Evolutionary conservation across 2,329 filamentous ascomycete species (phyloP).

Genomic region (Diaporthe sp.): DNA sequence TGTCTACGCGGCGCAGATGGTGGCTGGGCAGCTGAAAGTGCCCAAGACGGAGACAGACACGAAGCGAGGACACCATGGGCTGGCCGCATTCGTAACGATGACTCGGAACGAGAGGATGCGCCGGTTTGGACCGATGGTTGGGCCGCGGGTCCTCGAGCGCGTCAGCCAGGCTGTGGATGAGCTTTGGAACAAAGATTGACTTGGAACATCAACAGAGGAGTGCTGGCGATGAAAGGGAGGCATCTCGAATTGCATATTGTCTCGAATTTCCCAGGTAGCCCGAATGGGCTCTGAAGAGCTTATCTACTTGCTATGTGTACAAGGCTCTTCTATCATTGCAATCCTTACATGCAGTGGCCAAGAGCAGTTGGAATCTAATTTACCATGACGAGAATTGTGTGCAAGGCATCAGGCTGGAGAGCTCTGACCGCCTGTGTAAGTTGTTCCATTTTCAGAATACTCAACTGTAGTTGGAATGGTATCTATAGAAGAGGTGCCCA

Average conservation of each 20-base stretch:
- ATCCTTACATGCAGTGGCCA: neutral
- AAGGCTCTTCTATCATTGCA: neutral
- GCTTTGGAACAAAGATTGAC: slow-evolving; percentile 57
- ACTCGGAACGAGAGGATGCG: slow-evolving; percentile 60
- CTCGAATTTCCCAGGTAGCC: neutral
- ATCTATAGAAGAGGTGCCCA: neutral
- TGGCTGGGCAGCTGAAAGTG: slow-evolving; percentile 65
- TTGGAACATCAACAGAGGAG: slow-evolving; percentile 66
- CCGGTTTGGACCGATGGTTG: slow-evolving; percentile 68
- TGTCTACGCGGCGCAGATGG: slow-evolving; percentile 77
- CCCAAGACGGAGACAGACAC: slow-evolving; percentile 44
- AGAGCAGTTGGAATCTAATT: neutral
- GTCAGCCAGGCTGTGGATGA: slow-evolving; percentile 67
- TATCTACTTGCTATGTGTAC: slow-evolving; percentile 2
- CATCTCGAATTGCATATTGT: neutral
- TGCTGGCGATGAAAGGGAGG: slow-evolving; percentile 9
- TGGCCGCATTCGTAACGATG: slow-evolving; percentile 73
- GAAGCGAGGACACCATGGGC: slow-evolving; percentile 52
- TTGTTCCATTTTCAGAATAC: neutral
- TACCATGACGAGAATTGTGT: neutral
- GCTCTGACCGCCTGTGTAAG: neutral
- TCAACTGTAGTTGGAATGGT: neutral
- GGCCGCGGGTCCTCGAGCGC: slow-evolving; percentile 64
- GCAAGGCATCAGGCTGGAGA: too few relatives aligned
- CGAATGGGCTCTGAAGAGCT: neutral